Conservation (phyloP, 2,329 filamentous ascomycete species). For the Epichloe sibirici region DNA sequence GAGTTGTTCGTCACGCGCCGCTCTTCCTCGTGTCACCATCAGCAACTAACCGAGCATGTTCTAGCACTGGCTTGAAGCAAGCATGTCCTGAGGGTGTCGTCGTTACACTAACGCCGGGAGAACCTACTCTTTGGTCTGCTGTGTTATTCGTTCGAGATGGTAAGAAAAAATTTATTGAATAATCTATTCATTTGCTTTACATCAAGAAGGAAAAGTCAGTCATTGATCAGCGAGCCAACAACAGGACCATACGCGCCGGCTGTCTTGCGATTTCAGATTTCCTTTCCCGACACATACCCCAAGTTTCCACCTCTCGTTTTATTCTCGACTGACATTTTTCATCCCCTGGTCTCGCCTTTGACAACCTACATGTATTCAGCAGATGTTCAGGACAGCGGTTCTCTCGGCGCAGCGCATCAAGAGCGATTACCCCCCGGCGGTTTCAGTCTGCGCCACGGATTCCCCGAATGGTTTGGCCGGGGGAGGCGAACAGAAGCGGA, state of each 20-base stretch:
- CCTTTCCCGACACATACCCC: conserved; percentile 74
- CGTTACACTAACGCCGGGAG: conserved; percentile 68
- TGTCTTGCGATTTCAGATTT: conserved; percentile 79
- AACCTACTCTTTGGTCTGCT: conserved; percentile 77
- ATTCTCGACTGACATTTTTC: conserved; percentile 88
- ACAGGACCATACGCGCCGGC: conserved; percentile 80
- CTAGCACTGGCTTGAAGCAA: conserved; percentile 66
- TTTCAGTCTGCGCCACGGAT: conserved; percentile 83
- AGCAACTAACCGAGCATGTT: background rate
- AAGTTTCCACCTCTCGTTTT: conserved; percentile 69
- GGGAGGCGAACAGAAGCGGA: conserved; percentile 29
- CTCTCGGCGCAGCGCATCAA: conserved; percentile 71
- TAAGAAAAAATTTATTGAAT: conserved; percentile 19
- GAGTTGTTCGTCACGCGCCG: conserved; percentile 56
- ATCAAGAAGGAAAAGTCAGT: background rate
- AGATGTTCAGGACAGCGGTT: conserved; percentile 60
- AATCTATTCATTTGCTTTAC: background rate
- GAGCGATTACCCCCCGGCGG: conserved; percentile 82
- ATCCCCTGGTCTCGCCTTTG: conserved; percentile 80
- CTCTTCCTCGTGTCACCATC: background rate
- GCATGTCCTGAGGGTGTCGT: conserved; percentile 79
- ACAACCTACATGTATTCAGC: conserved; percentile 93
- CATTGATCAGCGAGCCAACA: background rate
- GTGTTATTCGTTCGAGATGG: conserved; percentile 85
- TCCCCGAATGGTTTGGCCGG: conserved; percentile 77